Percentiles rank a stretch among this genome's conserved stretches.
Conservation (phyloP, 75 land plant species). For the Pseudotsuga menziesii region DNA sequence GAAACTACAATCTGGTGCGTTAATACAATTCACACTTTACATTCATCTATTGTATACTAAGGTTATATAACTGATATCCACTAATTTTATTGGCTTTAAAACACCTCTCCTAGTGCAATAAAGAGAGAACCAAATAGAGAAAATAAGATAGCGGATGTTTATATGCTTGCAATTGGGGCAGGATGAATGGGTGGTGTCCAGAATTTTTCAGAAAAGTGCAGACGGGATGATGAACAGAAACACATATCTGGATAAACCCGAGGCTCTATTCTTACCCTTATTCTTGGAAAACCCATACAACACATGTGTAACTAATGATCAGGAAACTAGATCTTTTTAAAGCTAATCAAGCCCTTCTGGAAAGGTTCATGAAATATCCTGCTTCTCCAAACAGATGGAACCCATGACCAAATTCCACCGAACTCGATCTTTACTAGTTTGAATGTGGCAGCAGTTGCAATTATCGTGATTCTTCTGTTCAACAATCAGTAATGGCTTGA, state of each 20-base stretch:
- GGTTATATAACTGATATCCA: too few relatives aligned
- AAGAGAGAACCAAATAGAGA: too few relatives aligned
- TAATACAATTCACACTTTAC: too few relatives aligned
- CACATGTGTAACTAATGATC: background rate
- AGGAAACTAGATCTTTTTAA: background rate
- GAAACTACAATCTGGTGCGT: too few relatives aligned
- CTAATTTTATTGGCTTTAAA: too few relatives aligned
- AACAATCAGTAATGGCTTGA: background rate
- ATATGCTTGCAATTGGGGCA: background rate
- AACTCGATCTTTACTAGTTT: background rate
- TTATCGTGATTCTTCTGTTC: background rate
- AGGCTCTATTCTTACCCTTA: background rate
- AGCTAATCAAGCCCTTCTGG: background rate
- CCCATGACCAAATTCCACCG: background rate
- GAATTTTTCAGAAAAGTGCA: slow-evolving; percentile 32
- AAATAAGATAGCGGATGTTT: too few relatives aligned
- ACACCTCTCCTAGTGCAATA: too few relatives aligned
- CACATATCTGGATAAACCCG: background rate
- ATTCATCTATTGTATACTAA: too few relatives aligned
- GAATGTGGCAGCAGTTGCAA: background rate
- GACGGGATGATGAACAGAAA: background rate
- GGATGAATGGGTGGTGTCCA: slow-evolving; percentile 66
- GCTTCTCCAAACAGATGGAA: slow-evolving; percentile 1
- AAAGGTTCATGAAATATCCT: background rate
- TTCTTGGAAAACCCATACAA: background rate